Base-by-base conservation (phyloP, 2,329 filamentous ascomycete genomes). In the Knufia fluminis region DNA sequence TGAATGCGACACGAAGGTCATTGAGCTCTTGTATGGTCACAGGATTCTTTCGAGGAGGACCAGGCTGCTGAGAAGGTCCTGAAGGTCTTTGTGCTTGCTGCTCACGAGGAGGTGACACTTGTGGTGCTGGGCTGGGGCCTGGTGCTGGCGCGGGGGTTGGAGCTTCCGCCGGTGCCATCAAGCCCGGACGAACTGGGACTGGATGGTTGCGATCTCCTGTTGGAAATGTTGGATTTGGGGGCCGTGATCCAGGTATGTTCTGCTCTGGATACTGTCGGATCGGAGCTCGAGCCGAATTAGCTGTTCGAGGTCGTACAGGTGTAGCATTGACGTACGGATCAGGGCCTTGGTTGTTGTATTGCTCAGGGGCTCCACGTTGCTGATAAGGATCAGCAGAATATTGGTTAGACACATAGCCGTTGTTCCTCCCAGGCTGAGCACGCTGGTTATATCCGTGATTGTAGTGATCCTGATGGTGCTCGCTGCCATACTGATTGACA, bases 1-100 rank as follows among this genome's bases (percentile, higher is more conserved):
- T 86, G 55, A 85, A 82, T 4, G 73, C 69, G 59, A 79, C 78
- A 26, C 86, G 82, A 7, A 97, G 70, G 19, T 76, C 75, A 57
- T 94, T 85, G 6, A 98, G 72, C 63, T 94, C 86, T 38, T 85
- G 79, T 2, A 77, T 70, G 0, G 90, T 95, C 3, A 97, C 83
- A 0, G 83, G 60, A 16, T 62, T 48, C 4, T 49, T 28, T 17
- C 40, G 36, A 43, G 57, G 50, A 9, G 66, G 61, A 41, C 62
- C 46, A 9, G 44, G 26, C n/a, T 47, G 22, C 12, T 40, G 42
- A 12, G 47, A 32, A 31, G 47, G 50, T 17, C 38, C 33, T 17
- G 36, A 44, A 24, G 45, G 40, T 41, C 55, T 41, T 60, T 63
- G 46, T 24, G 31, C 22, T 22, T 23, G 28, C 20, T 45, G 50